phyloP scores from a whole-genome alignment of 2,329 filamentous ascomycete genomes.

The Colletotrichum orchidophilum region DNA sequence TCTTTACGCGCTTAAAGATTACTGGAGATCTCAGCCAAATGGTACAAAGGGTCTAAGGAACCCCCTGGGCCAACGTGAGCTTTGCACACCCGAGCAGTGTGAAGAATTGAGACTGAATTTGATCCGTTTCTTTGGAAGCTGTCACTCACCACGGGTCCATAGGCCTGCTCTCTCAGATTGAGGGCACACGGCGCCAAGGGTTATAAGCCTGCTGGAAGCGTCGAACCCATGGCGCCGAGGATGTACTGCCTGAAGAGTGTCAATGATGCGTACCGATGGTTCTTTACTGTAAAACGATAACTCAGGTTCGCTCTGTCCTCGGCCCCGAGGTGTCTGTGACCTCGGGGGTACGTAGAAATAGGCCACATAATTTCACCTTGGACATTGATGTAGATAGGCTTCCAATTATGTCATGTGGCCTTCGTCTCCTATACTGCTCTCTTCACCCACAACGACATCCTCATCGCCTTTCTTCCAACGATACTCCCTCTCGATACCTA shows the following conservation, averaged over 20 bases:
- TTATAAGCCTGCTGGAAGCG: conserved; percentile 3
- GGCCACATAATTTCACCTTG: too few relatives aligned
- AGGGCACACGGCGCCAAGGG: conserved; percentile 10
- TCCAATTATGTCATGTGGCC: neutral
- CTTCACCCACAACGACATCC: neutral
- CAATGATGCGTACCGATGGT: conserved; percentile 3
- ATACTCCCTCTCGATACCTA: conserved; percentile 59
- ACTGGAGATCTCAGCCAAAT: conserved; percentile 11
- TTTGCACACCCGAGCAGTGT: neutral
- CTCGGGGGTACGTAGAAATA: too few relatives aligned
- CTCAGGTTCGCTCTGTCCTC: too few relatives aligned
- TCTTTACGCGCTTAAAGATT: conserved; percentile 17
- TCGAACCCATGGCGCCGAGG: neutral
- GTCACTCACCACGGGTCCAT: neutral
- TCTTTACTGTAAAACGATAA: conserved; percentile 2
- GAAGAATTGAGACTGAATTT: neutral
- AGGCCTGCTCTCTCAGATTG: conserved; percentile 12
- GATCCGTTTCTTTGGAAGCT: fast-evolving
- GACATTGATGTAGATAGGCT: neutral
- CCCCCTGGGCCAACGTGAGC: conserved; percentile 9
- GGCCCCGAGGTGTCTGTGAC: too few relatives aligned
- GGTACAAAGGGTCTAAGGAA: conserved; percentile 16
- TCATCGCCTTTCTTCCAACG: conserved; percentile 51
- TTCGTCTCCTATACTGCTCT: neutral
- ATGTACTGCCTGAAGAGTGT: conserved; percentile 3